Evolutionary conservation across 1,139 yeast genomes (phyloP).

Genomic region (Candida sp.): DNA sequence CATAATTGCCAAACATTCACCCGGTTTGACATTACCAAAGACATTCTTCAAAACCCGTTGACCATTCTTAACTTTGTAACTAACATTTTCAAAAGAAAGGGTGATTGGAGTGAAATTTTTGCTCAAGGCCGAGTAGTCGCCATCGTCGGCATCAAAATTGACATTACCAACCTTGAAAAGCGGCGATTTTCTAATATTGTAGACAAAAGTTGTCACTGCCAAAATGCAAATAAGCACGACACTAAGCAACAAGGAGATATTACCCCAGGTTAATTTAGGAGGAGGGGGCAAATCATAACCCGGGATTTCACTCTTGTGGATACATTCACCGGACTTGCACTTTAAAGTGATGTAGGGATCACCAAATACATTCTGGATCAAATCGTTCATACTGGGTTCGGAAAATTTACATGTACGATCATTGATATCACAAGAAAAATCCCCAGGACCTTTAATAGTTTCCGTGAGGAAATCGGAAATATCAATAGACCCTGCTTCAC

Average conservation of each 20-base stretch:
- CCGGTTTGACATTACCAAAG: conserved; percentile 77
- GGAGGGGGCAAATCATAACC: conserved; percentile 76
- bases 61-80: conserved; percentile 57
- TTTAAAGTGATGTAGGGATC: conserved; percentile 81
- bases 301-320: conserved; percentile 90
- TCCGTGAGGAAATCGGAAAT: conserved; percentile 89
- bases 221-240: conserved; percentile 42
- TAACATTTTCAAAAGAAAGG: conserved; percentile 69
- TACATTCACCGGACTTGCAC: conserved; percentile 86
- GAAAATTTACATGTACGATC: conserved; percentile 69
- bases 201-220: conserved; percentile 39
- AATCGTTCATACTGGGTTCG: conserved; percentile 95
- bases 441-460: conserved; percentile 92
- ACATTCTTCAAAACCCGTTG: conserved; percentile 53
- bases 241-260: conserved; percentile 47
- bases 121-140: conserved; percentile 40
- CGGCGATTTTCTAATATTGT: conserved; percentile 62
- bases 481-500: conserved; percentile 90
- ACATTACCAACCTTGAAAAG: conserved; percentile 40
- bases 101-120: conserved; percentile 71
- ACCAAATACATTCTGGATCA: conserved; percentile 87
- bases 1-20: conserved; percentile 93
- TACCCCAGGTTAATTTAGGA: conserved; percentile 44
- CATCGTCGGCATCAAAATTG: conserved; percentile 22
- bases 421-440: conserved; percentile 72